These are phyloP conservation scores for Globisporangium radiosum DNA, from an alignment of 352 stramenopile species.

Conservation along the genomic window DNA sequence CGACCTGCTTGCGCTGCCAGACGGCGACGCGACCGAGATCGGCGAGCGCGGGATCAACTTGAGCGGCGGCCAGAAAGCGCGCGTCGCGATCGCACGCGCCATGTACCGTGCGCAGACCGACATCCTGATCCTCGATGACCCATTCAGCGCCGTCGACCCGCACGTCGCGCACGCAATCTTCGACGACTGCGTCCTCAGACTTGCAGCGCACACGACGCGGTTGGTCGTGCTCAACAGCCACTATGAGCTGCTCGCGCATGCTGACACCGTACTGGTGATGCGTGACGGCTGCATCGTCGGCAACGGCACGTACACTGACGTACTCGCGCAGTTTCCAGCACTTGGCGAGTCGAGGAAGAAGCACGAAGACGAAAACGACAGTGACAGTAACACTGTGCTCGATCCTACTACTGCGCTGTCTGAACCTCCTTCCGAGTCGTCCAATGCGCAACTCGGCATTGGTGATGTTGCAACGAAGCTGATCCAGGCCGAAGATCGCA, in stretches of 20 bases:
- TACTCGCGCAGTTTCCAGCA: conserved; percentile 22
- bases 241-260: conserved; percentile 78
- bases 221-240: conserved; percentile 92
- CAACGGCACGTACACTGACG: conserved; percentile 59
- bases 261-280: conserved; percentile 58
- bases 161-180: conserved; percentile 94
- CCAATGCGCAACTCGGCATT: no score
- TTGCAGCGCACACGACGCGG: conserved; percentile 63
- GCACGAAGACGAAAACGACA: no score
- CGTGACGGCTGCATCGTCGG: conserved; percentile 71
- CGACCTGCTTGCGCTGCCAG: conserved; percentile 39
- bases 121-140: conserved; percentile 93
- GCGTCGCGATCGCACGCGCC: conserved; percentile 84
- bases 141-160: conserved; percentile 91
- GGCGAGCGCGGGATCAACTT: conserved; percentile 57
- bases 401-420: no score
- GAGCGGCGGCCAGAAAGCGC: conserved; percentile 55
- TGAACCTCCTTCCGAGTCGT: no score
- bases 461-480: no score
- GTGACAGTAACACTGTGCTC: no score
- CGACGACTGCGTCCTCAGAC: conserved; percentile 64
- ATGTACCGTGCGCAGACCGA: conserved; percentile 88
- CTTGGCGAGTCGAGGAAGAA: no score
- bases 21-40: conserved; percentile 53
- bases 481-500: no score